Percentiles rank a stretch among this genome's conserved stretches.
Conservation (phyloP, 106 monocot species). For the Ottelia alismoides region DNA sequence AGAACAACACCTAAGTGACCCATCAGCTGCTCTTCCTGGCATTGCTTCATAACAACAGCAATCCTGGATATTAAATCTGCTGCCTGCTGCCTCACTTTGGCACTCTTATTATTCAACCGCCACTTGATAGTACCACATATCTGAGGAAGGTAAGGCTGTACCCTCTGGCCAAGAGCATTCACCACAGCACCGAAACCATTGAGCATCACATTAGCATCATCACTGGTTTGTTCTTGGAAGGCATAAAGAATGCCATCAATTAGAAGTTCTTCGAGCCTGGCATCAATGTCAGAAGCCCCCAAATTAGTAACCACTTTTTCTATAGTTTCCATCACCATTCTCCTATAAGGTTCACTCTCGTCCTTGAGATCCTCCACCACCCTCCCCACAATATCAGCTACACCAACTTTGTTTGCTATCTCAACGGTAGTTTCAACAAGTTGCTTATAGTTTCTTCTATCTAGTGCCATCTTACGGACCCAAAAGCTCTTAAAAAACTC, state of each 20-base stretch:
- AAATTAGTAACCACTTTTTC: conserved; percentile 96
- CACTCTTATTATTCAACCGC: conserved; percentile 90
- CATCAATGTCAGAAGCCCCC: conserved; percentile 94
- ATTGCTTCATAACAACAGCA: conserved; percentile 97
- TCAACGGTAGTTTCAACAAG: conserved; percentile 96
- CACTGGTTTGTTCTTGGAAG: conserved; percentile 94
- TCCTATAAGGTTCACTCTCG: conserved; percentile 93
- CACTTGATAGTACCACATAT: conserved; percentile 99
- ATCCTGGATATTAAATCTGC: conserved; percentile 95
- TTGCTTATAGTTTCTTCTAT: conserved; percentile 86
- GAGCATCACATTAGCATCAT: conserved; percentile 99
- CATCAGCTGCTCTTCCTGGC: conserved; percentile 89
- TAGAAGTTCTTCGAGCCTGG: conserved; percentile 78
- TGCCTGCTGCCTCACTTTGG: conserved; percentile 94
- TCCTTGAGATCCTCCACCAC: conserved; percentile 94
- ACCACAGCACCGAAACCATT: conserved; percentile 99
- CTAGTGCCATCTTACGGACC: conserved; percentile 92
- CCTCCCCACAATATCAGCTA: conserved; percentile 92
- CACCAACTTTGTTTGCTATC: conserved; percentile 95
- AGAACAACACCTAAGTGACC: conserved; percentile 90
- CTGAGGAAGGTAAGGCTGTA: conserved; percentile 92
- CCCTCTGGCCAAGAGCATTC: conserved; percentile 88
- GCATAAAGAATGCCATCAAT: conserved; percentile 98
- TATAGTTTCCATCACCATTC: conserved; percentile 99
- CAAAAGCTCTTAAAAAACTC: conserved; percentile 89